Percentiles rank a stretch among this genome's conserved stretches.
Conservation (phyloP, 1,139 yeast genomes). For the Pneumocystis canis region DNA sequence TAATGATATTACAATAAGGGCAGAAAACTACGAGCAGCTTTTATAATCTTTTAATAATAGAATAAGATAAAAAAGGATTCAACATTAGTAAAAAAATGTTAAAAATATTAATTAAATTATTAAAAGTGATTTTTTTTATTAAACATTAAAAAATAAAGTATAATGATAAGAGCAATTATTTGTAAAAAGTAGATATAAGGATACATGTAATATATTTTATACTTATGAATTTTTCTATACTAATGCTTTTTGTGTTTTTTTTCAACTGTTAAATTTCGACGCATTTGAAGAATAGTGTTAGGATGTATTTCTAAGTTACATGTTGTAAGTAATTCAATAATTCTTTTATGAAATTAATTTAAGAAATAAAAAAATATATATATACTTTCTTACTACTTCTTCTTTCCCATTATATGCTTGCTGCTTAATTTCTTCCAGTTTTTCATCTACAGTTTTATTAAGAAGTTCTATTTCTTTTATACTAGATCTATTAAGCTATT, state of each 20-base stretch:
- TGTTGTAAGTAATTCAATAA: background rate
- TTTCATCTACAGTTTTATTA: background rate
- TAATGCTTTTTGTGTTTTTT: background rate
- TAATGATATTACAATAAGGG: no score
- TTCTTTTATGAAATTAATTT: background rate
- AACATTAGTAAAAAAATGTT: background rate
- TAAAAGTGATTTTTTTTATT: background rate
- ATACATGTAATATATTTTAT: background rate
- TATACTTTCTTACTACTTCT: background rate
- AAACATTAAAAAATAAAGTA: background rate
- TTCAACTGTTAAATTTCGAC: background rate
- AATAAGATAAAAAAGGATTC: background rate
- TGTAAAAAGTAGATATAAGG: background rate
- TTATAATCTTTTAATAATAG: background rate
- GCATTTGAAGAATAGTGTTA: background rate
- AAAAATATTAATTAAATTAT: background rate
- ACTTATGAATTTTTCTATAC: background rate
- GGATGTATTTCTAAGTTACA: background rate
- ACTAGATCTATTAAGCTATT: background rate
- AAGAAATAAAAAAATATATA: background rate
- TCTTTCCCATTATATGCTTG: background rate
- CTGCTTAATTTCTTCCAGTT: background rate
- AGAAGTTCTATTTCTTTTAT: background rate
- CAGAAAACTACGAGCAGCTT: no score
- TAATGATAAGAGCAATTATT: background rate